Conservation (phyloP, 768 basidiomycete species). For the Trametes gibbosa region DNA sequence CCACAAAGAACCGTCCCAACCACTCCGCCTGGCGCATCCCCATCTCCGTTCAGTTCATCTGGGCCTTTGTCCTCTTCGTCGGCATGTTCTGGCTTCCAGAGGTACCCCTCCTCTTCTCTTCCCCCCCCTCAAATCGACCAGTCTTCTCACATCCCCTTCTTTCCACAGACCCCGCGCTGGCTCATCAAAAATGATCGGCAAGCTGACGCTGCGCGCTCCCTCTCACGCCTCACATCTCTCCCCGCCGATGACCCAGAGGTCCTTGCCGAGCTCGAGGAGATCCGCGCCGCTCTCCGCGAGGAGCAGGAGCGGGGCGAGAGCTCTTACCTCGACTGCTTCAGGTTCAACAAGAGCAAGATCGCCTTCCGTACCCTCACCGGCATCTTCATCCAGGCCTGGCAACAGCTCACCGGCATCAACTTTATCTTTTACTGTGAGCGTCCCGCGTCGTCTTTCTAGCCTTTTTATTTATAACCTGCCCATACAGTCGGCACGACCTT, state of each 20-base stretch:
- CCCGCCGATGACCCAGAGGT: conserved; percentile 47
- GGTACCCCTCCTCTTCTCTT: conserved; percentile 5
- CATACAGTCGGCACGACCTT: conserved; percentile 38
- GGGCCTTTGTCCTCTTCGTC: conserved; percentile 61
- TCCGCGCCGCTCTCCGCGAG: conserved; percentile 54
- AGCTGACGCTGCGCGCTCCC: conserved; percentile 50
- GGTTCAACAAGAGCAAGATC: conserved; percentile 49
- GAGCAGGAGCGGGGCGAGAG: conserved; percentile 58
- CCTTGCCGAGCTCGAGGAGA: conserved; percentile 48
- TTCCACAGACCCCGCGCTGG: conserved; percentile 63
- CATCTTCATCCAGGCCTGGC: conserved; percentile 70
- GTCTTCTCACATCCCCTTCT: neutral
- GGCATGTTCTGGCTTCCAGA: conserved; percentile 75
- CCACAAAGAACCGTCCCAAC: conserved; percentile 50
- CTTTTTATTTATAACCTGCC: neutral
- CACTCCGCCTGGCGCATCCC: conserved; percentile 62
- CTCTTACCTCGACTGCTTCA: conserved; percentile 63
- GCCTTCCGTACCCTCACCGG: conserved; percentile 71
- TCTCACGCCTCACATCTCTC: conserved; percentile 59
- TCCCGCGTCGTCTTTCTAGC: neutral
- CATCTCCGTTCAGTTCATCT: conserved; percentile 73
- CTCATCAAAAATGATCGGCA: conserved; percentile 64
- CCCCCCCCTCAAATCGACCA: neutral
- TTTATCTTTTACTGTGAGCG: conserved; percentile 47
- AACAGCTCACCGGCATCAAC: conserved; percentile 79